Evolutionary conservation across 169 alveolate species (phyloP).

Genomic region (Plasmodium billcollinsi): DNA sequence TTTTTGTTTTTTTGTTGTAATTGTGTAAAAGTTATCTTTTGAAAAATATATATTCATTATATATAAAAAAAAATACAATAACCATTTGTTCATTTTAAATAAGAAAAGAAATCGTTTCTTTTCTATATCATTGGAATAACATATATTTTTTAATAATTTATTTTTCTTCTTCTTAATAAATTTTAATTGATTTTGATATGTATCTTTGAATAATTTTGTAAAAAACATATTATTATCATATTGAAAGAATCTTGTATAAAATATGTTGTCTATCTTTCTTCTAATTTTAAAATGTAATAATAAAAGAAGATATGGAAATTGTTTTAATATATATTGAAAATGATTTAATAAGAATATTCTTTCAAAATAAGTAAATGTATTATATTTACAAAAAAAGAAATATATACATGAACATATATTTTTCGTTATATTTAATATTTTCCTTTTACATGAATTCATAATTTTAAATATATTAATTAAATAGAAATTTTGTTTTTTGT

Average conservation of each 20-base stretch:
- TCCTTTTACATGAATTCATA: neutral
- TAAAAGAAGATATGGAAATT: constrained; percentile 43
- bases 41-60: constrained; percentile 7
- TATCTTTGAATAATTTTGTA: constrained; percentile 1
- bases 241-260: neutral
- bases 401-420: constrained; percentile 7
- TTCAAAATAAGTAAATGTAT: constrained; percentile 7
- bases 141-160: neutral
- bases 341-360: constrained; percentile 24
- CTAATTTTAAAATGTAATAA: constrained; percentile 2
- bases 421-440: constrained; percentile 17
- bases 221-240: neutral
- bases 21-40: neutral
- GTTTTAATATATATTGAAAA: constrained; percentile 1
- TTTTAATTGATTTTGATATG: constrained; percentile 1
- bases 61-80: constrained; percentile 49
- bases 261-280: neutral
- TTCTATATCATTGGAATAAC: neutral
- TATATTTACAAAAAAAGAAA: constrained; percentile 14
- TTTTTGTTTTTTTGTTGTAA: neutral
- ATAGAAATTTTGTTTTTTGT: neutral
- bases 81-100: constrained; percentile 32
- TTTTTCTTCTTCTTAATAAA: constrained; percentile 21
- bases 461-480: constrained; percentile 18
- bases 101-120: constrained; percentile 34